Conservation (phyloP, 2,329 filamentous ascomycete species). For the Venturia aucupariae region DNA sequence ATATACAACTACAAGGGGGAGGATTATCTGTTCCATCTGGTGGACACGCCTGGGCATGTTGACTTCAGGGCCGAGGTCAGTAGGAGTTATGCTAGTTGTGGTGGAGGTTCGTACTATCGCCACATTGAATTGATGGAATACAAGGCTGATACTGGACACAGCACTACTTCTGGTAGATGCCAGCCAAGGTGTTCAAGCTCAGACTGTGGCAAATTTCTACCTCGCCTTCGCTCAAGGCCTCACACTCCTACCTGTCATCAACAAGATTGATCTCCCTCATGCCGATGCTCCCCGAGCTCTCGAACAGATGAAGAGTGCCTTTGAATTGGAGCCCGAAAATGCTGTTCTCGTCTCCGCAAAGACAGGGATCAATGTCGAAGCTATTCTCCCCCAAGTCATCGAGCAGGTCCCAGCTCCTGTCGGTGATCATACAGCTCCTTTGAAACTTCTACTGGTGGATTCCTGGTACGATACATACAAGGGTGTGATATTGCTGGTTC, state of each 20-base stretch:
- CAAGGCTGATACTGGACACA: conserved; percentile 9
- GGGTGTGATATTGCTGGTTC: conserved; percentile 82
- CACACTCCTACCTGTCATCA: conserved; percentile 80
- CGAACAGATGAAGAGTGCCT: conserved; percentile 74
- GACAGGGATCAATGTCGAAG: conserved; percentile 78
- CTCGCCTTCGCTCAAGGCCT: conserved; percentile 89
- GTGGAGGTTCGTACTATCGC: conserved; percentile 43
- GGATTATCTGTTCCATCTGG: conserved; percentile 89
- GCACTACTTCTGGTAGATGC: conserved; percentile 90
- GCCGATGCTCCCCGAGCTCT: conserved; percentile 81
- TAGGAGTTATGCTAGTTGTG: conserved; percentile 90
- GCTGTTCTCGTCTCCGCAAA: conserved; percentile 82
- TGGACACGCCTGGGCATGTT: conserved; percentile 95
- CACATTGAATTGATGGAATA: neutral
- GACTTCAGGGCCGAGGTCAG: conserved; percentile 97
- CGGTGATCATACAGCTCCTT: conserved; percentile 62
- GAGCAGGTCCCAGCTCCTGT: conserved; percentile 72
- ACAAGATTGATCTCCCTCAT: conserved; percentile 90
- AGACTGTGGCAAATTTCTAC: conserved; percentile 98
- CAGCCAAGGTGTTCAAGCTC: conserved; percentile 91
- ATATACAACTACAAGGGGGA: conserved; percentile 76
- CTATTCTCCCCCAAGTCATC: conserved; percentile 77
- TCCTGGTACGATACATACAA: conserved; percentile 98
- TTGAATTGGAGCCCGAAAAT: conserved; percentile 73
- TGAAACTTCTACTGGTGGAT: conserved; percentile 84